Base-by-base conservation (phyloP, 106 monocot species). In the Dendrobium catenatum region DNA sequence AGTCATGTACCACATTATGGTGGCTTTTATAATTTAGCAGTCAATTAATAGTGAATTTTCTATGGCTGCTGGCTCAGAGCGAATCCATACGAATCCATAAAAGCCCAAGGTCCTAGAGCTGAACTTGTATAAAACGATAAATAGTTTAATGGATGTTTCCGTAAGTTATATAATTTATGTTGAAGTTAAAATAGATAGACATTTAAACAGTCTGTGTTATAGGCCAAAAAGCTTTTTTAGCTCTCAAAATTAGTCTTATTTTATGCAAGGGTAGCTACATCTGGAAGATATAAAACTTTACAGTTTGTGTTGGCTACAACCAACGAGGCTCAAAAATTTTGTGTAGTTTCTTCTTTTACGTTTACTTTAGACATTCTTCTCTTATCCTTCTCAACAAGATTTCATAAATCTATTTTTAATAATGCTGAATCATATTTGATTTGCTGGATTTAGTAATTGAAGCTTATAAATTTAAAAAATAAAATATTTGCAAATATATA, bases 321-420 rank as follows among this genome's bases (percentile, higher is more conserved):
- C 48, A 48, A 48, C 7, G 48, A 48, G 11, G 48, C 48, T 8
- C 0, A 48, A 48, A 48, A 48, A 48, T 0, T 10, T 47, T 9
- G 48, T 48, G 1, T n/a, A 22, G 20, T 61, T 61, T 61, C 22
- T 61, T 5, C 19, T 61, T 61, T 4, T 22, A 61, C 1, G 61
- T 61, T 61, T n/a, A 20, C 61, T 5, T 56, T 5, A n/a, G 61
- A 61, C 22, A 61, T 4, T 15, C 61, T 61, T 58, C 5, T 19
- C 18, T 20, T 61, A 61, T 61, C 61, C 19, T 5, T 61, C 8
- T 22, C 22, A 61, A 61, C 15, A 17, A 56, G 13, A 61, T 61
- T 70, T 70, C 70, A 70, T 70, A 29, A 70, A 70, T 33, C 29
- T 70, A 70, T 70, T 33, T 70, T 37, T 33, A 70, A 70, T 70